phyloP scores from a whole-genome alignment of 140 eudicot species.

The Cichorium intybus region DNA sequence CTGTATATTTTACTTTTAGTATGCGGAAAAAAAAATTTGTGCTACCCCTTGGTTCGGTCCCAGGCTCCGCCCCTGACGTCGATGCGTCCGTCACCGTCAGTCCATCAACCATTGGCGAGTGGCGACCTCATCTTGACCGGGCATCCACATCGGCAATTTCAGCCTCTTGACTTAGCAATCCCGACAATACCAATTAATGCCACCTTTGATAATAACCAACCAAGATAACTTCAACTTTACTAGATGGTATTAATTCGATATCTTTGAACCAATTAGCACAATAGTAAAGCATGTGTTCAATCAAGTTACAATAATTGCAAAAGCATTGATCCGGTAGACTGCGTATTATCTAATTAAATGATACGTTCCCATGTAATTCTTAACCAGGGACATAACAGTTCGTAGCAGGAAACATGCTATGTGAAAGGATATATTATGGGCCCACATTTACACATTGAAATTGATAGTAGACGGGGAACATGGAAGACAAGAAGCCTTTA shows the following conservation, averaged over 20 bases:
- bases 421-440: constrained; percentile 25
- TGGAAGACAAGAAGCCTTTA: constrained; percentile 31
- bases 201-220: too few species aligned
- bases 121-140: too few species aligned
- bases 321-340: not conserved
- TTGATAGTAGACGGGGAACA: constrained; percentile 17
- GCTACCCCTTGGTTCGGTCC: too few species aligned
- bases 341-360: constrained; percentile 6
- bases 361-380: constrained; percentile 20
- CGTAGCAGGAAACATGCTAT: constrained; percentile 28
- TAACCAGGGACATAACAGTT: not conserved
- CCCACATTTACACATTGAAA: constrained; percentile 24
- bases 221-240: not conserved
- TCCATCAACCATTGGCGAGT: too few species aligned
- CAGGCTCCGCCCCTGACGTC: too few species aligned
- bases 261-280: not conserved
- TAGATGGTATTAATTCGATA: not conserved
- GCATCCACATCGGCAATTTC: too few species aligned
- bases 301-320: not conserved
- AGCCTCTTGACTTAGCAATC: too few species aligned
- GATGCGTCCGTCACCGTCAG: too few species aligned
- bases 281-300: not conserved
- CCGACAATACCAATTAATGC: too few species aligned
- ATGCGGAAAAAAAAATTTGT: too few species aligned
- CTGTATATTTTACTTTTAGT: too few species aligned